Evolutionary conservation across 2,329 filamentous ascomycete species (phyloP).

Genomic region (Harringtonia lauricola): DNA sequence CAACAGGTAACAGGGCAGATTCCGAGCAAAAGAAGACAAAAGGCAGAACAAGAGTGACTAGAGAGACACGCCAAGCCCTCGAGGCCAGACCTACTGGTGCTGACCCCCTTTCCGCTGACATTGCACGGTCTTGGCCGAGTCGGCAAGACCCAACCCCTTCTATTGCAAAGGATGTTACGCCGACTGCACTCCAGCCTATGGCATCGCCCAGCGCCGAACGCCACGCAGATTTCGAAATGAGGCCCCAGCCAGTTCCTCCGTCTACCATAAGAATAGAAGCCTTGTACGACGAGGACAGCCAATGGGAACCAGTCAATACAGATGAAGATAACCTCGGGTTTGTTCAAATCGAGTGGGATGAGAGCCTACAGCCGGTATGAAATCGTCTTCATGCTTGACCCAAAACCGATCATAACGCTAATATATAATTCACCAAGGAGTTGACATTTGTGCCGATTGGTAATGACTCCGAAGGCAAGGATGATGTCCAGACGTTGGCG

Average conservation of each 20-base stretch:
- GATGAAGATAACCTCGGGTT: slow-evolving; percentile 54
- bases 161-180: slow-evolving; percentile 9
- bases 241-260: slow-evolving; percentile 24
- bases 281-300: slow-evolving; percentile 57
- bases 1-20: slow-evolving; percentile 52
- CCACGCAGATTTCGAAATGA: slow-evolving; percentile 21
- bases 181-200: slow-evolving; percentile 15
- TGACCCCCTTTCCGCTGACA: not conserved
- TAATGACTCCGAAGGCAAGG: slow-evolving; percentile 21
- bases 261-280: slow-evolving; percentile 53
- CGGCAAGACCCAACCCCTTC: no score
- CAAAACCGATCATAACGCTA: not conserved
- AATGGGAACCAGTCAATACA: slow-evolving; percentile 58
- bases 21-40: slow-evolving; percentile 20
- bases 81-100: not conserved
- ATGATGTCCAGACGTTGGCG: slow-evolving; percentile 6
- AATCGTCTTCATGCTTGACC: slow-evolving; percentile 15
- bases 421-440: slow-evolving; percentile 7
- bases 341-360: slow-evolving; percentile 64
- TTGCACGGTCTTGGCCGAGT: not conserved
- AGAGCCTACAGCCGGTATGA: slow-evolving; percentile 48
- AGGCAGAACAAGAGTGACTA: not conserved
- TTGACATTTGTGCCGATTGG: slow-evolving; percentile 26
- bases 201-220: slow-evolving; percentile 22
- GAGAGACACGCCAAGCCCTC: not conserved